Base-by-base conservation (phyloP, 345 rosid species). In the Acer campestre region DNA sequence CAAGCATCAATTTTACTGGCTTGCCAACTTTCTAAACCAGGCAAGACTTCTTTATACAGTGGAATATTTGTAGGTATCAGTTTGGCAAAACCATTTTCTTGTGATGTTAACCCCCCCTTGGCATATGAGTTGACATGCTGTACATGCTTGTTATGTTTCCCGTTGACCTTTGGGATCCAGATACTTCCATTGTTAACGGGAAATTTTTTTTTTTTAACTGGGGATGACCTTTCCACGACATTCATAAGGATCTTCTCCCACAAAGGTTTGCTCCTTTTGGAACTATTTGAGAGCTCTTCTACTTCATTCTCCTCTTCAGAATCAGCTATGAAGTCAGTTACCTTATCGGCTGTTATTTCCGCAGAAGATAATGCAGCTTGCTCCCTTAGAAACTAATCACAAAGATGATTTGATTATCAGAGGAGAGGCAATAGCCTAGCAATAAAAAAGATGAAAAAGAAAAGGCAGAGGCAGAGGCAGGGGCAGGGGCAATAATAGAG, bases 21-120 rank as follows among this genome's bases (percentile, higher is more conserved):
- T 80, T 86, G 95, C 99, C 99, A 96, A 83, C 92, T 87, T 74
- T 92, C 93, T 65, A 92, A 82, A 61, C 97, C 92, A 20, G 95
- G 97, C 86, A 91, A 85, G 66, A 96, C 97, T 80, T 96, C 98
- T 81, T 88, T 86, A 80, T 86, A 86, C 42, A 84, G 78, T 31
- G 93, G 94, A 72, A 91, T 81, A 71, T 86, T 92, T 56, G 97
- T 91, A 78, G 88, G 91, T 7, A 89, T 82, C 74, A 89, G 75
- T 76, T 82, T 82, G 53, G 98, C 91, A 82, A 86, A 85, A 78
- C 91, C 93, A 83, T 87, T 93, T 78, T 85, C 94, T 68, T 86
- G 89, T 49, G 82, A 83, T 69, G 88, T 79, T 25, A 87, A 75
- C 46, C 85, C 89, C 35, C 79, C 86, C 31, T 85, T 76, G 46